Conservation (phyloP, 2,329 filamentous ascomycete genomes). For the Ascochyta pisi region DNA sequence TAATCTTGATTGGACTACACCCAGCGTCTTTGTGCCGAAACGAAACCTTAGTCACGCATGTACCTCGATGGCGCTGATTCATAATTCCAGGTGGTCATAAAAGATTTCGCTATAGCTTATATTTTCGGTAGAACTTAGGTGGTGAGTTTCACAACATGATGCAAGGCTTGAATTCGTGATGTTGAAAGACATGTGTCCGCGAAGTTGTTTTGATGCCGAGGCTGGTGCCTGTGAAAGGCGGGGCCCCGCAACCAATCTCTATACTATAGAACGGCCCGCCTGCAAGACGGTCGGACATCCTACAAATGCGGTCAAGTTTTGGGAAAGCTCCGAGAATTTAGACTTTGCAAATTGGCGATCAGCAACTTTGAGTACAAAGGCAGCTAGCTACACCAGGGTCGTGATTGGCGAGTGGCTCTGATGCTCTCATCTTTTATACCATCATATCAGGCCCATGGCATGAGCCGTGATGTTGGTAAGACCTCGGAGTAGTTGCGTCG, state of each 20-base stretch:
- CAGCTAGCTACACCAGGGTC: background rate
- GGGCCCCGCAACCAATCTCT: constrained; percentile 12
- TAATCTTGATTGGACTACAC: too few species aligned
- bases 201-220: constrained; percentile 9
- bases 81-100: too few species aligned
- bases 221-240: constrained; percentile 16
- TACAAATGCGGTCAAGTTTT: background rate
- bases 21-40: too few species aligned
- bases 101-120: background rate
- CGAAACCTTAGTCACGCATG: too few species aligned
- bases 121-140: background rate
- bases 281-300: background rate
- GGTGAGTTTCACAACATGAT: background rate
- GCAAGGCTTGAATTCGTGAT: background rate
- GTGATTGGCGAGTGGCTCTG: background rate
- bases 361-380: background rate
- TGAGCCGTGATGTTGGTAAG: too few species aligned
- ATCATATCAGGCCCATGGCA: background rate
- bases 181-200: background rate
- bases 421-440: background rate
- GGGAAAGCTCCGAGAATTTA: background rate
- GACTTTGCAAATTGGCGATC: background rate
- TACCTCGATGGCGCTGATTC: too few species aligned
- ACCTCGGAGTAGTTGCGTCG: background rate
- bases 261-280: background rate